Percentiles rank a stretch among this genome's conserved stretches.
Evolutionary conservation across 176 grass and related monocot species (phyloP).

Genomic region (Juncus effusus): DNA sequence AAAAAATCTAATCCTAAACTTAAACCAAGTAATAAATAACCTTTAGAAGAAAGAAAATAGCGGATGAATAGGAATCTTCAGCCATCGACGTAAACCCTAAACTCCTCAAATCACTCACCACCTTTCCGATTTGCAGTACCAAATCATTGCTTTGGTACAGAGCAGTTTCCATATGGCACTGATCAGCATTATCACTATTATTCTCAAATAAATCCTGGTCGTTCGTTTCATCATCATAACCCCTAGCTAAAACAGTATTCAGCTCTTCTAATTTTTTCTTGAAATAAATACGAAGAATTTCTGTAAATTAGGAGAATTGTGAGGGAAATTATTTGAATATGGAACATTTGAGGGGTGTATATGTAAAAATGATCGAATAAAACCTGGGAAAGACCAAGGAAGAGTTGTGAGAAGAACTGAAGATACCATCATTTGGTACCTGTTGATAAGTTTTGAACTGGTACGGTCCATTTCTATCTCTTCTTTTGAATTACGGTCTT

Average conservation of each 20-base stretch:
- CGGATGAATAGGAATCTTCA: slow-evolving; percentile 96
- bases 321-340: neutral
- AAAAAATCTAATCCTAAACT: too few species aligned
- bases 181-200: slow-evolving; percentile 12
- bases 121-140: slow-evolving; percentile 88
- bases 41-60: slow-evolving; percentile 93
- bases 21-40: slow-evolving; percentile 16
- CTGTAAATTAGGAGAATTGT: slow-evolving; percentile 21
- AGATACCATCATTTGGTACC: slow-evolving; percentile 90
- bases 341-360: slow-evolving; percentile 11
- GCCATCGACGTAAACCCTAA: slow-evolving; percentile 91
- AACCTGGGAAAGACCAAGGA: slow-evolving; percentile 84
- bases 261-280: slow-evolving; percentile 92
- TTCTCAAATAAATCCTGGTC: slow-evolving; percentile 9
- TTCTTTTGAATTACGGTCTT: slow-evolving; percentile 39
- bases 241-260: slow-evolving; percentile 56
- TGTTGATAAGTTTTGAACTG: slow-evolving; percentile 67
- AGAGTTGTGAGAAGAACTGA: slow-evolving; percentile 90
- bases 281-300: slow-evolving; percentile 81
- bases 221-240: slow-evolving; percentile 37
- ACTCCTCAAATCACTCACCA: slow-evolving; percentile 73
- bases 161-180: slow-evolving; percentile 47
- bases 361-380: slow-evolving; percentile 9
- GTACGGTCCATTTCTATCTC: slow-evolving; percentile 24
- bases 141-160: slow-evolving; percentile 45